A percentile compares a stretch with the other conserved stretches of the same genome.
Evolutionary conservation across 257 asterid genomes (phyloP).

Genomic region (Solanum appendiculatum): DNA sequence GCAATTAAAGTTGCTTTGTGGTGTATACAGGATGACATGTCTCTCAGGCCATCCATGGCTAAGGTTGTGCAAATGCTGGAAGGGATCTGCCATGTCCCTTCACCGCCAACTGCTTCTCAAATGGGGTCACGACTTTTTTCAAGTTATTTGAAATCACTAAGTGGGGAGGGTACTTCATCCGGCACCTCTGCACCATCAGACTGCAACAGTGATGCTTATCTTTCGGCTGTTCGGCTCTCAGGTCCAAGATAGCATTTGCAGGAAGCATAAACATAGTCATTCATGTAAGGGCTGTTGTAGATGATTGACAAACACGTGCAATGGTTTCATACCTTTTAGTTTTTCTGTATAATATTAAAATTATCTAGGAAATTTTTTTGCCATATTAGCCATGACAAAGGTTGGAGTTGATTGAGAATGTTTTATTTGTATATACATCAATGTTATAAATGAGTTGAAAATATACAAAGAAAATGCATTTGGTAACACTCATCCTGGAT

Average conservation of each 20-base stretch:
- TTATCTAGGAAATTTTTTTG: slow-evolving; percentile 31
- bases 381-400: slow-evolving; percentile 10
- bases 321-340: background rate
- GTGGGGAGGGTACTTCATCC: slow-evolving; percentile 68
- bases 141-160: slow-evolving; percentile 42
- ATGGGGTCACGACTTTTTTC: slow-evolving; percentile 60
- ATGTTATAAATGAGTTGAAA: background rate
- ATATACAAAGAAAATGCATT: background rate
- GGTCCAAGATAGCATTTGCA: slow-evolving; percentile 74
- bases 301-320: slow-evolving; percentile 2
- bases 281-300: slow-evolving; percentile 1
- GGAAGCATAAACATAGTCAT: slow-evolving; percentile 4
- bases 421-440: slow-evolving; percentile 28
- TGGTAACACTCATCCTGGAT: background rate
- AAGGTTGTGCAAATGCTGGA: slow-evolving; percentile 96
- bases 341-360: slow-evolving; percentile 18
- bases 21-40: slow-evolving; percentile 97
- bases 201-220: slow-evolving; percentile 63
- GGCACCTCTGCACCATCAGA: slow-evolving; percentile 61
- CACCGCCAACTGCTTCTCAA: slow-evolving; percentile 61
- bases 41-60: slow-evolving; percentile 73
- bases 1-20: slow-evolving; percentile 81
- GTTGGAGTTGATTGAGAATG: slow-evolving; percentile 7
- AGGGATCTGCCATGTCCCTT: slow-evolving; percentile 62
- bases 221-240: slow-evolving; percentile 79